These are phyloP conservation scores for Trichomonas tenax DNA, from an alignment of 208 protist species.

Conservation along the genomic window DNA sequence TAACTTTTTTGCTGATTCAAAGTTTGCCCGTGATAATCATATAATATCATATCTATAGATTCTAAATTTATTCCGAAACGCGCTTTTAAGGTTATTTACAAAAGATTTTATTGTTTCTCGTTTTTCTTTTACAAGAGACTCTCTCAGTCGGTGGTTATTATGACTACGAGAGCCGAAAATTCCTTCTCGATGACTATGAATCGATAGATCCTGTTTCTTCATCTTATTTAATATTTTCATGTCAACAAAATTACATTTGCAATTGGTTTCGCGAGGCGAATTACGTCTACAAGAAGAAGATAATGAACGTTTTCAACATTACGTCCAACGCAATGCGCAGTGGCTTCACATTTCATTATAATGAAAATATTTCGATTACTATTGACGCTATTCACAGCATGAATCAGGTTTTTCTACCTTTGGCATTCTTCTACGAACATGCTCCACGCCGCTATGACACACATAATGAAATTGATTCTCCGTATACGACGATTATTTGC, in stretches of 20 bases:
- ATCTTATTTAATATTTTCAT: neutral
- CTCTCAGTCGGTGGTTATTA: no score
- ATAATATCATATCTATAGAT: no score
- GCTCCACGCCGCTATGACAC: neutral
- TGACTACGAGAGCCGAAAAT: no score
- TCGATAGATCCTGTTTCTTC: neutral
- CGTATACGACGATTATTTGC: neutral
- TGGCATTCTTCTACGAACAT: neutral
- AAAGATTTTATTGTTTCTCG: no score
- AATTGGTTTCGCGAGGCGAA: neutral
- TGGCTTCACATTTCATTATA: neutral
- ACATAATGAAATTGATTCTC: neutral
- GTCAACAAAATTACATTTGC: neutral
- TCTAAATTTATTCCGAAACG: no score
- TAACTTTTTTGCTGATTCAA: no score
- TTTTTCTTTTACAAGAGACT: no score
- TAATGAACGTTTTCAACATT: neutral
- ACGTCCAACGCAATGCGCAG: no score
- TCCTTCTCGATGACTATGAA: no score
- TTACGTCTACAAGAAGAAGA: neutral
- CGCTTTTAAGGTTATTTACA: no score
- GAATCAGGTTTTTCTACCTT: neutral
- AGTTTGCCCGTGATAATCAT: no score
- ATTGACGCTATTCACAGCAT: neutral
- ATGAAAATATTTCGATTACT: neutral